Base-by-base conservation (phyloP, 108 stramenopile species). In the Fistulifera pelliculosa region DNA sequence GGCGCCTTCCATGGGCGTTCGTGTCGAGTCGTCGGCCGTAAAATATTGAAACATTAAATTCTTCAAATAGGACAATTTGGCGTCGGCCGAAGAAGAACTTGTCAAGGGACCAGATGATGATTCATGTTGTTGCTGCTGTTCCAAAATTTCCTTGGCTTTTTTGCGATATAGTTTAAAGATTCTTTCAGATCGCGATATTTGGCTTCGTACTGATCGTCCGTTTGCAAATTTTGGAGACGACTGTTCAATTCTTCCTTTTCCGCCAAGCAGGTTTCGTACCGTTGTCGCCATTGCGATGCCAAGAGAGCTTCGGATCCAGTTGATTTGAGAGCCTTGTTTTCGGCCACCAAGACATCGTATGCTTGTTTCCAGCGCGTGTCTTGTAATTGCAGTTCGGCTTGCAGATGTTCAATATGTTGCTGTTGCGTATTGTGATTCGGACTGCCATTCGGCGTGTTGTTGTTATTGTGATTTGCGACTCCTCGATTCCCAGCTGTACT, bases 121-220 rank as follows among this genome's bases (percentile, higher is more conserved):
- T 81, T 80, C 26, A 62, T 68, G 31, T 45, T 45, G 44, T 50
- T 83, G 80, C 57, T 87, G 85, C 1, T 86, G 76, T 49, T 87
- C 81, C 47, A 93, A 93, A 49, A 93, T 85, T 68, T 89, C 87
- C 71, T 93, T 93, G 14, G 92, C 92, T 68, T 87, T 89, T 60
- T 87, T 89, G 13, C 92, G 74, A 63, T 93, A 93, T 15, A 93
- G 43, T 54, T 85, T 72, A 69, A 88, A 93, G 83, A 85, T 60
- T 93, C 92, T 69, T 88, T 89, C 65, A 93, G 66, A 73, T 89
- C 87, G 21, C 80, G 68, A 60, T 93, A 93, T 56, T 93, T 93
- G 63, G 50, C 64, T 64, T 89, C 87, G 58, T 87, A 89, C 56
- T 86, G 85, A 13, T 80, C 80, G 1, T 54, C 53, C n/a, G 19